Evolutionary conservation across 441 rosid species (phyloP), one percentile per base, ranked within the genome.

Genomic region (Eugenia klotzschiana): DNA sequence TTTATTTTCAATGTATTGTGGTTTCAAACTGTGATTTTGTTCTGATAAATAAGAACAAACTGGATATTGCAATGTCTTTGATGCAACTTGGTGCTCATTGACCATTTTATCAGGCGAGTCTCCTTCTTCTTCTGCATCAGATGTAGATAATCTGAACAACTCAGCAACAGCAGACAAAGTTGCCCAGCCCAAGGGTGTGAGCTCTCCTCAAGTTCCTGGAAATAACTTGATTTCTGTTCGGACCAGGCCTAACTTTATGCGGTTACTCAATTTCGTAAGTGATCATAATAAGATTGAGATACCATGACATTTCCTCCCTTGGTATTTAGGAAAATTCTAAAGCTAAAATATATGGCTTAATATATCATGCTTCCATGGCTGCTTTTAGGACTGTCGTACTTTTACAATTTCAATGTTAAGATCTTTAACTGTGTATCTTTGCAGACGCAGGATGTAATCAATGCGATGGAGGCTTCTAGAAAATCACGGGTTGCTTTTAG

Each of bases 61-160:
- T 64, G 46, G 77, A 69, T 69, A 69, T 37, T 33, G 77, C 77
- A 60, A 50, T 81, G 22, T 26, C 57, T 55, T 49, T 57, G 73
- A 37, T 58, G 83, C 79, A 27, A 79, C 81, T 56, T 85, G 52
- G 82, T 85, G 60, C 83, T 83, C 26, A 80, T 53, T 49, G 81
- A 80, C 29, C 37, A 49, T 41, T 81, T 81, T 85, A 79, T 90
- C 90, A 97, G 99, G 98, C 53, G 99, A 96, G 86, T 97, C 99
- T 86, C 98, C 99, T 86, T 94, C 99, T 83, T 97, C 99, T 82
- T 94, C 99, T 89, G 99, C 96, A 79, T 97, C 99, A 57, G 98
- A 96, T 88, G 91, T 97, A 58, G 99, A 96, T 91, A 96, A 97
- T 86, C 88, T 96, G 87, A 96, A 96, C 87, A 94, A 94, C 86